Evolutionary conservation across 2,329 filamentous ascomycete genomes (phyloP), one percentile per base, ranked within the genome.

Genomic region (Oidium heveae): DNA sequence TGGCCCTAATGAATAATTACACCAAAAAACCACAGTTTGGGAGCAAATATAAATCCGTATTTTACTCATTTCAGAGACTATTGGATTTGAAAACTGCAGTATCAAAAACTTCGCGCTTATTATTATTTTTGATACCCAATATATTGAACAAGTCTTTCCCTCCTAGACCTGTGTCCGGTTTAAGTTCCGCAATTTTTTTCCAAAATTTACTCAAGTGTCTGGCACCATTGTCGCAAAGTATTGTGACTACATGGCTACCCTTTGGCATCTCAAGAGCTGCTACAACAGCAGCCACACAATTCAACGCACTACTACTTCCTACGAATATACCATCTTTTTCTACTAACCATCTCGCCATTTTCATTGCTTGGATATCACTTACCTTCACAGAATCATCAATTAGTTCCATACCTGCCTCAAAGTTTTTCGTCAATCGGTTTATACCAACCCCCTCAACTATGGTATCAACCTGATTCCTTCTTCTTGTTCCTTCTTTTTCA

Each of bases 381-480:
- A 98, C 86, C 56, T 81, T 77, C 39, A 96, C 79, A 2, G 91
- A 89, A 68, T 95, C 87, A 66, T 95, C 86, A 54, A 98, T 77
- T 55, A 95, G 68, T 63, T 89, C 81, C 59, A 86, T 74, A 0
- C 89, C 91, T 32, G 80, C 82, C 65, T 94, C 85, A 59, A 98
- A 91, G 66, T 96, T 98, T 54, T 79, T 76, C 0, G 91, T 98
- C n/a, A 94, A 74, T 1, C 91, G 80, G 65, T 94, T 98, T 67
- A 96, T 84, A 1, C 91, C 91, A 59, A 98, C 86, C 1, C 91
- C 91, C 68, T 98, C 93, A 32, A 98, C 86, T 59, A 98, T 86
- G 4, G 83, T 88, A 70, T 98, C 93, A 54, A 98, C 86, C 68
- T 98, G 93, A 62, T 85, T 80, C 56, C 91, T 74, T 52, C 93